A percentile compares a stretch with the other conserved stretches of the same genome.
Conservation (phyloP, 208 protist genomes). For the Leishmania major region DNA sequence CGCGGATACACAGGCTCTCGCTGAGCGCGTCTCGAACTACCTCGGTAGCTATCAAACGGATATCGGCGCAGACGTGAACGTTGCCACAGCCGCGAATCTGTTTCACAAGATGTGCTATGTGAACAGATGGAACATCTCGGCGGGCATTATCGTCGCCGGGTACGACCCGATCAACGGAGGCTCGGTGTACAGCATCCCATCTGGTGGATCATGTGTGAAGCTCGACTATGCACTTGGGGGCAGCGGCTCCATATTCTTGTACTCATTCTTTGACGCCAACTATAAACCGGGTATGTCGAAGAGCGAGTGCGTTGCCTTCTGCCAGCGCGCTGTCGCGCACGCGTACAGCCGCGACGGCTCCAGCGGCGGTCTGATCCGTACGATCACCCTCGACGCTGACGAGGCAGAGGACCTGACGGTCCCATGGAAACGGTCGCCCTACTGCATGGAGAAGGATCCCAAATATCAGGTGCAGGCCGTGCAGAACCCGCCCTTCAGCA, state of each 20-base stretch:
- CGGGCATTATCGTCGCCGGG: slow-evolving; percentile 98
- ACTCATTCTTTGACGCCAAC: slow-evolving; percentile 98
- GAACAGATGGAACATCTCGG: slow-evolving; percentile 97
- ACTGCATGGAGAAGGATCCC: slow-evolving; percentile 91
- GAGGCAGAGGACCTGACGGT: slow-evolving; percentile 85
- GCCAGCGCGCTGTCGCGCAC: slow-evolving; percentile 94
- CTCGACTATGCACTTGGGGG: slow-evolving; percentile 96
- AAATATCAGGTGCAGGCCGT: slow-evolving; percentile 72
- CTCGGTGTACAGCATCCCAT: slow-evolving; percentile 96
- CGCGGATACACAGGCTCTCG: slow-evolving; percentile 98
- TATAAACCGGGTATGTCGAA: slow-evolving; percentile 97
- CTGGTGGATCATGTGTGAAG: slow-evolving; percentile 94
- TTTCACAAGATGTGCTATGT: slow-evolving; percentile 97
- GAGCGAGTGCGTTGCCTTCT: slow-evolving; percentile 96
- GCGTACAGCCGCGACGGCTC: slow-evolving; percentile 98
- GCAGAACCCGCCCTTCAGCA: slow-evolving; percentile 82
- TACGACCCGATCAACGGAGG: slow-evolving; percentile 97
- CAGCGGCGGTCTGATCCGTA: slow-evolving; percentile 97
- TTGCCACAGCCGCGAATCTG: slow-evolving; percentile 96
- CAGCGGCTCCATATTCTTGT: slow-evolving; percentile 98
- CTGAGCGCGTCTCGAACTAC: slow-evolving; percentile 94
- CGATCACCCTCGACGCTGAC: slow-evolving; percentile 85
- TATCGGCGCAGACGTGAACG: slow-evolving; percentile 84
- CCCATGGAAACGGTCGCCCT: slow-evolving; percentile 85
- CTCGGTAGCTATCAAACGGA: slow-evolving; percentile 93